These are phyloP conservation scores for Lactarius quietus DNA, from an alignment of 768 basidiomycete species.

Conservation along the genomic window DNA sequence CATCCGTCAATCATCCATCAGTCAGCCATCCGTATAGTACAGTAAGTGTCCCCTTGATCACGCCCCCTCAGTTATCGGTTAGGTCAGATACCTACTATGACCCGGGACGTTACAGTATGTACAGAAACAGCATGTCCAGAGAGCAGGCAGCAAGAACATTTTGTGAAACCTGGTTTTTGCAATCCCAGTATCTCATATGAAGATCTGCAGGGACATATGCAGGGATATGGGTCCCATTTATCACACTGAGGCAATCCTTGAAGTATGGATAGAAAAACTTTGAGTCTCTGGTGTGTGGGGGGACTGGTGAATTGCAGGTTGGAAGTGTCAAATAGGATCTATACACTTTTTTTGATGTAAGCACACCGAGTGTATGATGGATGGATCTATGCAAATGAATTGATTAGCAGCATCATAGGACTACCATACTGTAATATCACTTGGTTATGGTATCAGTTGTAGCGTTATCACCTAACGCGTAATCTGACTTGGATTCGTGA, in stretches of 20 bases:
- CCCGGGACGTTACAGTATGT: too few species aligned
- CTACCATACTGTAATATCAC: too few species aligned
- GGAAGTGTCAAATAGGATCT: neutral
- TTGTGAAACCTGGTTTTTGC: constrained; percentile 30
- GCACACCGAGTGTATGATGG: neutral
- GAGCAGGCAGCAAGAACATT: constrained; percentile 33
- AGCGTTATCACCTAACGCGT: too few species aligned
- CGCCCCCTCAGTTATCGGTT: too few species aligned
- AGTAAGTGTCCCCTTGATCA: too few species aligned
- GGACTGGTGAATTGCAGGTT: neutral
- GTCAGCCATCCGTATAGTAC: too few species aligned
- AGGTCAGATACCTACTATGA: too few species aligned
- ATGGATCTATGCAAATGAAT: neutral
- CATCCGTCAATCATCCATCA: too few species aligned
- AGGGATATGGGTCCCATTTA: constrained; percentile 37
- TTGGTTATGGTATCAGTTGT: too few species aligned
- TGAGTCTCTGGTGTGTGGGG: constrained; percentile 29
- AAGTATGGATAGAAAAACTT: constrained; percentile 34
- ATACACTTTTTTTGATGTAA: neutral
- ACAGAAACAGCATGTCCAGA: constrained; percentile 26
- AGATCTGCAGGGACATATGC: constrained; percentile 16
- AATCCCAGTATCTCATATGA: constrained; percentile 24
- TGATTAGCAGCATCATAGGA: too few species aligned
- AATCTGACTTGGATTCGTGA: too few species aligned
- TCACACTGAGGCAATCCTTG: constrained; percentile 31